A percentile compares a stretch with the other conserved stretches of the same genome.
phyloP scores from a whole-genome alignment of 805 yeast genomes.

The Citeromyces nyonsensis region DNA sequence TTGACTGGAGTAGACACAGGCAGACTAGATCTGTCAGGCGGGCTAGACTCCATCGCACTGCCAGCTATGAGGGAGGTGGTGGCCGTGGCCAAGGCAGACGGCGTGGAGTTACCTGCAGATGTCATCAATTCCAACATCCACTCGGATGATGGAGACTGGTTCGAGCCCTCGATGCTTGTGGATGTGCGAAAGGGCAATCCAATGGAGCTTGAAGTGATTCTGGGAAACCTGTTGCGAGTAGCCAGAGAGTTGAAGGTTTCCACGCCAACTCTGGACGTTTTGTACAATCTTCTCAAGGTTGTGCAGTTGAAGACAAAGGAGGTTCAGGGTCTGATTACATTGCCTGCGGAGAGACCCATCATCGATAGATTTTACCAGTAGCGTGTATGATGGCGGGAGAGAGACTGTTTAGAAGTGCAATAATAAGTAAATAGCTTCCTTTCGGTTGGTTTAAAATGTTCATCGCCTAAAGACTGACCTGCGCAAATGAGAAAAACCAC shows the following conservation, averaged over 20 bases:
- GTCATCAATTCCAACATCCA: conserved; percentile 33
- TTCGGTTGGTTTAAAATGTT: too few species aligned
- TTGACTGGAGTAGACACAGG: conserved; percentile 46
- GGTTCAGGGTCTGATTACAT: too few species aligned
- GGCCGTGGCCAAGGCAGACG: conserved; percentile 55
- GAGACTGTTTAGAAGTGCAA: too few species aligned
- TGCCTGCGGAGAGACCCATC: too few species aligned
- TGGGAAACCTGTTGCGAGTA: conserved; percentile 47
- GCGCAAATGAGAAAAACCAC: too few species aligned
- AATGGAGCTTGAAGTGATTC: conserved; percentile 56
- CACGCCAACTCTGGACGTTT: conserved; percentile 42
- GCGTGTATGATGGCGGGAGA: too few species aligned
- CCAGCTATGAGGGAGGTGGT: conserved; percentile 61
- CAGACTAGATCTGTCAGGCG: conserved; percentile 28
- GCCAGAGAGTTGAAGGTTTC: conserved; percentile 29
- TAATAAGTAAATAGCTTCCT: too few species aligned
- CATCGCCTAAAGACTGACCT: too few species aligned
- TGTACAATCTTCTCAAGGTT: conserved; percentile 45
- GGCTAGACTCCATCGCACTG: conserved; percentile 19
- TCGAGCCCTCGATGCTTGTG: conserved; percentile 60
- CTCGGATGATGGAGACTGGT: conserved; percentile 42
- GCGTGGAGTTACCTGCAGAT: conserved; percentile 34
- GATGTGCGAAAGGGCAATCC: conserved; percentile 52
- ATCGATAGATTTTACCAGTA: too few species aligned
- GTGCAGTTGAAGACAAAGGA: too few species aligned